Percentiles rank a stretch among this genome's conserved stretches.
Evolutionary conservation across 331 rosid genomes (phyloP).

Genomic region (Cydonia oblonga): DNA sequence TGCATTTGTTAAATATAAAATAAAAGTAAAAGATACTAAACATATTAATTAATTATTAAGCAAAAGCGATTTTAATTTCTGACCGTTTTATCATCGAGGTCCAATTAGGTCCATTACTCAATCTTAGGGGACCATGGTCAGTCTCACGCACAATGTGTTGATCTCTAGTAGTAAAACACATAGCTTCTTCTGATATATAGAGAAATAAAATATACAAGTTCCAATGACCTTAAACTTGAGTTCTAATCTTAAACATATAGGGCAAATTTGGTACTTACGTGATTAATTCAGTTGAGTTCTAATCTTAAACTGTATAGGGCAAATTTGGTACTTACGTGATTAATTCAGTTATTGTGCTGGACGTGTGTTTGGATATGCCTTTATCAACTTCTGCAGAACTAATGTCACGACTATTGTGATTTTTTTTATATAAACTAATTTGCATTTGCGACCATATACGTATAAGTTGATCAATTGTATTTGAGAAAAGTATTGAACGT

Average conservation of each 20-base stretch:
- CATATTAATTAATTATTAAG: neutral
- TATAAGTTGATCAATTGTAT: neutral
- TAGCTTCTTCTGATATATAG: neutral
- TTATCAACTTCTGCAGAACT: neutral
- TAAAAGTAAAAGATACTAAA: neutral
- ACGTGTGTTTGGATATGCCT: neutral
- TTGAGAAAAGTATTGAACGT: neutral
- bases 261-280: neutral
- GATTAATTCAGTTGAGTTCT: neutral
- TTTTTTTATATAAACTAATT: neutral
- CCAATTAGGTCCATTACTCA: neutral
- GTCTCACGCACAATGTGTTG: neutral
- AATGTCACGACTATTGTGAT: neutral
- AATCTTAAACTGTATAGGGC: neutral
- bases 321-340: neutral
- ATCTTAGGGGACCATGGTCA: neutral
- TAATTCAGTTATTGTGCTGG: too few relatives aligned
- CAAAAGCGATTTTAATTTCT: neutral
- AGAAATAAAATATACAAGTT: neutral
- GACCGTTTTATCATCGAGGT: conserved; percentile 1
- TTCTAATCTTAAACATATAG: neutral
- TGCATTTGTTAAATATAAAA: neutral
- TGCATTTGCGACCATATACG: neutral
- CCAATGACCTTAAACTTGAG: neutral
- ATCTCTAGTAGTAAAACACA: neutral